These are phyloP conservation scores for Epichloe elymi DNA, from an alignment of 2,329 filamentous ascomycete genomes.

Conservation along the genomic window DNA sequence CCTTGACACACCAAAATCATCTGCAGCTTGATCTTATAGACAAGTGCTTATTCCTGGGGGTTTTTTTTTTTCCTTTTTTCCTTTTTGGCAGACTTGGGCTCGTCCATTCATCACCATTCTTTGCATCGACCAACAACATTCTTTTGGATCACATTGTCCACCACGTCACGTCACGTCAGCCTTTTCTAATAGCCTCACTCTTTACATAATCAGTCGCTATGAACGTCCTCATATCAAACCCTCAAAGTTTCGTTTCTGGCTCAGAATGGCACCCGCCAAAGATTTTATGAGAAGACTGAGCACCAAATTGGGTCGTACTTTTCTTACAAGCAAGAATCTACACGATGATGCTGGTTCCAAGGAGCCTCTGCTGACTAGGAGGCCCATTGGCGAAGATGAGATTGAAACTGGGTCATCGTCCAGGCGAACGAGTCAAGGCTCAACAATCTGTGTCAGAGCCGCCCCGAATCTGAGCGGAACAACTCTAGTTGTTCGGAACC, in stretches of 20 bases:
- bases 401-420: background rate
- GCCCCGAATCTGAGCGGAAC: background rate
- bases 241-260: background rate
- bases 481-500: background rate
- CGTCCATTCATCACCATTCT: background rate
- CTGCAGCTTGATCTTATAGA: no score
- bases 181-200: background rate
- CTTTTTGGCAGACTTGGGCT: background rate
- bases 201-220: conserved; percentile 7
- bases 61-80: background rate
- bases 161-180: background rate
- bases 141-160: conserved; percentile 2
- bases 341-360: background rate
- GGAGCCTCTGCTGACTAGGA: background rate
- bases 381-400: background rate
- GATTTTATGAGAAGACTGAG: background rate
- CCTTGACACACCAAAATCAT: background rate
- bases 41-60: background rate
- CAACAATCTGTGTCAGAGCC: background rate
- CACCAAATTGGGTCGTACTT: background rate
- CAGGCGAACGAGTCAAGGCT: background rate
- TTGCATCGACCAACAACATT: conserved; percentile 1
- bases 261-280: background rate
- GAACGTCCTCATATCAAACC: background rate
- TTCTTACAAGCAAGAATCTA: background rate